Evolutionary conservation across 495 filamentous ascomycete genomes (phyloP), one percentile per base, ranked within the genome.

Genomic region (Aspergillus diversus): DNA sequence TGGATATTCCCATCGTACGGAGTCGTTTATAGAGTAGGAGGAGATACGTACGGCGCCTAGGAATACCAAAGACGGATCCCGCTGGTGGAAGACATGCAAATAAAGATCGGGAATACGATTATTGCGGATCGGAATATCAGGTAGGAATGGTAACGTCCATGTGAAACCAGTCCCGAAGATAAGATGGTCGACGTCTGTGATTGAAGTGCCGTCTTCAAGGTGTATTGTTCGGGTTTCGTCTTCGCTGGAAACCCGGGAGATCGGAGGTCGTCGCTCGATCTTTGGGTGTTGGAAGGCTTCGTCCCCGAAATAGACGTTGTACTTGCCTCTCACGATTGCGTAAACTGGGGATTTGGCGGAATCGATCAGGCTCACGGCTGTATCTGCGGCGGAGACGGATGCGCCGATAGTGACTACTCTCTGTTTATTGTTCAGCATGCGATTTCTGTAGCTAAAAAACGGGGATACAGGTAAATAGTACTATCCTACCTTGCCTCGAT

Each of bases 141-240:
- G 83, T 4, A 86, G 59, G 63, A 85, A 87, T 3, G 83, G 85
- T 4, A 86, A 49, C 1, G 80, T 82, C 83, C 81, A 86, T 27
- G 70, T 77, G 64, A 85, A 87, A 0, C 85, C 84, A 0, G 84
- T 86, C 17, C 81, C 84, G 54, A 88, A 82, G 57, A 87, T 81
- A 51, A 88, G 77, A 63, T 84, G 65, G 65, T 88, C 84, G 7
- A 86, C 80, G 5, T 78, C 67, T 1, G 76, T 63, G 46, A 85
- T 73, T 3, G 66, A 77, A 6, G 66, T 76, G 15, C 83, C 83
- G 56, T 86, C 80, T 53, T 78, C 77, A 55, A 87, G 80, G 59
- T 81, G 63, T 4, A 80, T 74, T 0, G 74, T 74, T 11, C 71
- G 58, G 5, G 79, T 71, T 17, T 66, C 68, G 7, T 77, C 75